Percentiles rank a stretch among this genome's conserved stretches.
Evolutionary conservation across 1,284 basidiomycete species (phyloP).

Genomic region (Ceratobasidium sp.): DNA sequence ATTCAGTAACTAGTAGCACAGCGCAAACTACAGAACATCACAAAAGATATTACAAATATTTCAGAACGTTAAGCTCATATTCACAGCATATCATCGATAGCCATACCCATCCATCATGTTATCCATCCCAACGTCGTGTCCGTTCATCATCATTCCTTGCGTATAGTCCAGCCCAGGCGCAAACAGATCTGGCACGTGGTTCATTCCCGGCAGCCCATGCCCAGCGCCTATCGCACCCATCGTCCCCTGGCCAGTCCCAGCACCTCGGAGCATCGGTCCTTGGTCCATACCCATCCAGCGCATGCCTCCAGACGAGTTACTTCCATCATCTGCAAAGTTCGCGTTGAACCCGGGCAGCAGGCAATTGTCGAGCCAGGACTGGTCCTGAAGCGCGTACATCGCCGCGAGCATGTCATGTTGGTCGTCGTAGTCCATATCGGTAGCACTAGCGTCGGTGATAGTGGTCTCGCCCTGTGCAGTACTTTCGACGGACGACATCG

Average conservation of each 20-base stretch:
- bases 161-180: conserved; percentile 39
- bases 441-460: conserved; percentile 36
- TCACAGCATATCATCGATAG: conserved; percentile 30
- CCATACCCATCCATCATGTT: conserved; percentile 43
- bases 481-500: conserved; percentile 55
- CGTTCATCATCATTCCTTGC: conserved; percentile 27
- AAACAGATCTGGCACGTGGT: conserved; percentile 27
- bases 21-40: too few relatives aligned
- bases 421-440: conserved; percentile 41
- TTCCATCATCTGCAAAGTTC: conserved; percentile 37
- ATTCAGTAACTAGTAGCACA: too few relatives aligned
- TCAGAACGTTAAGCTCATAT: too few relatives aligned
- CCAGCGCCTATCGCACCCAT: conserved; percentile 15
- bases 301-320: conserved; percentile 30
- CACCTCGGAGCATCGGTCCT: background rate
- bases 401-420: conserved; percentile 72
- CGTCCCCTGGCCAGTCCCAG: conserved; percentile 6
- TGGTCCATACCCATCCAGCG: conserved; percentile 22
- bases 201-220: conserved; percentile 1
- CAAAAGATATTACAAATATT: too few relatives aligned
- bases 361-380: conserved; percentile 79
- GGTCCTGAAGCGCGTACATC: conserved; percentile 78
- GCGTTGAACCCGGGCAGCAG: conserved; percentile 79
- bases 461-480: conserved; percentile 49
- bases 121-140: conserved; percentile 22